These are phyloP conservation scores for Neopestalotiopsis rosae DNA, from an alignment of 2,329 filamentous ascomycete species.

Conservation along the genomic window DNA sequence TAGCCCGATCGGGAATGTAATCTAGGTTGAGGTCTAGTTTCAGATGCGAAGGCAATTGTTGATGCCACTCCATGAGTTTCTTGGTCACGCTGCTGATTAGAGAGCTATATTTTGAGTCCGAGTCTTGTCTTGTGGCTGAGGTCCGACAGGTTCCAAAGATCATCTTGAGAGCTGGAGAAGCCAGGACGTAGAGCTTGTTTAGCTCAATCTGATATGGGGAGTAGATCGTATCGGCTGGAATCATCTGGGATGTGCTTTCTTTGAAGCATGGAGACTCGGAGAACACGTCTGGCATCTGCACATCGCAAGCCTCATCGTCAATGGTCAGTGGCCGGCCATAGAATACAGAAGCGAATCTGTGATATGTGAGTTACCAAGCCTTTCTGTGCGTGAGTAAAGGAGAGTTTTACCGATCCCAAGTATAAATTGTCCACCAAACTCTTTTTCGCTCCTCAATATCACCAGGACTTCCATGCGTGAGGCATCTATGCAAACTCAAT, in stretches of 20 bases:
- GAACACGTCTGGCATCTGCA: neutral
- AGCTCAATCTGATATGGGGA: neutral
- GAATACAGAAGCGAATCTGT: neutral
- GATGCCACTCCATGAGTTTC: neutral
- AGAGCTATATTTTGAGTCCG: neutral
- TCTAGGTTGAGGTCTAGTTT: neutral
- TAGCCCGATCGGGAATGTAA: neutral
- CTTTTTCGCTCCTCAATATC: neutral
- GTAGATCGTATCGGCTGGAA: neutral
- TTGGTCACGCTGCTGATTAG: neutral
- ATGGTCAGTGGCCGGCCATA: neutral
- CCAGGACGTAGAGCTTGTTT: neutral
- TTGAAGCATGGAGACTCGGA: conserved; percentile 1
- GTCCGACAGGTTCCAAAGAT: neutral
- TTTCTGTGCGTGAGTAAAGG: no score
- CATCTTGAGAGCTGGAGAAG: neutral
- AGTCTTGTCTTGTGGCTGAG: neutral
- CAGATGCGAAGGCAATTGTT: neutral
- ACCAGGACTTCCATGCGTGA: neutral
- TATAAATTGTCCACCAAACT: conserved; percentile 2
- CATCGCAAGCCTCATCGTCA: neutral
- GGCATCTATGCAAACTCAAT: neutral
- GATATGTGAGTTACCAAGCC: neutral
- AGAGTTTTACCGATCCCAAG: neutral
- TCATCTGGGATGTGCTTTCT: neutral